Percentiles rank a stretch among this genome's conserved stretches.
Conservation (phyloP, 2,329 filamentous ascomycete species). For the Neonectria ditissima region DNA sequence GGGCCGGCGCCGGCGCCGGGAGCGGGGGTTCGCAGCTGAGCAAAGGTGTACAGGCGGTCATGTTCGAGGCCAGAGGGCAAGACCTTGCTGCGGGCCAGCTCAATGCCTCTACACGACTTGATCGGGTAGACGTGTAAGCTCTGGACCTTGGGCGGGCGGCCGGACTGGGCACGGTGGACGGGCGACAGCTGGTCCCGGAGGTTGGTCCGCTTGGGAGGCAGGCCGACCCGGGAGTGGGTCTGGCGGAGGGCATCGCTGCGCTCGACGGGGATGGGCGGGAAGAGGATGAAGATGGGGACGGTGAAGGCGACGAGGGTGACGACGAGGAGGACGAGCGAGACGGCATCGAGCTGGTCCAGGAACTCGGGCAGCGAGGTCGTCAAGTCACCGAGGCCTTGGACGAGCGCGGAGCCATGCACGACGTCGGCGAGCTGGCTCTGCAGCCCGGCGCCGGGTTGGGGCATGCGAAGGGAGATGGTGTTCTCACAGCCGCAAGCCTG, state of each 20-base stretch:
- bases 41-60: constrained; percentile 87
- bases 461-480: constrained; percentile 18
- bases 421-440: constrained; percentile 33
- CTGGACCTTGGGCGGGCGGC: constrained; percentile 54
- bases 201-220: constrained; percentile 53
- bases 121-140: constrained; percentile 85
- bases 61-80: constrained; percentile 78
- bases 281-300: constrained; percentile 65
- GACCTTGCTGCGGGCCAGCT: constrained; percentile 74
- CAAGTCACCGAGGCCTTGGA: constrained; percentile 35
- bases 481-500: neutral
- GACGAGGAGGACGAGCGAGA: constrained; percentile 55
- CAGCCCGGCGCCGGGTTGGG: constrained; percentile 32
- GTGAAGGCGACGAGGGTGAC: constrained; percentile 63
- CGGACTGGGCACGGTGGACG: constrained; percentile 36
- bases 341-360: constrained; percentile 44
- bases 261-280: constrained; percentile 66
- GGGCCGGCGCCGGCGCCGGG: constrained; percentile 15
- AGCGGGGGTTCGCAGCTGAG: constrained; percentile 60
- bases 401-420: constrained; percentile 32
- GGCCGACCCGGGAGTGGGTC: constrained; percentile 64
- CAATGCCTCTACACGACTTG: constrained; percentile 84
- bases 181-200: constrained; percentile 46
- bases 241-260: constrained; percentile 65
- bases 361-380: constrained; percentile 38